Conservation (phyloP, 2,329 filamentous ascomycete genomes). For the Penicillium expansum region DNA sequence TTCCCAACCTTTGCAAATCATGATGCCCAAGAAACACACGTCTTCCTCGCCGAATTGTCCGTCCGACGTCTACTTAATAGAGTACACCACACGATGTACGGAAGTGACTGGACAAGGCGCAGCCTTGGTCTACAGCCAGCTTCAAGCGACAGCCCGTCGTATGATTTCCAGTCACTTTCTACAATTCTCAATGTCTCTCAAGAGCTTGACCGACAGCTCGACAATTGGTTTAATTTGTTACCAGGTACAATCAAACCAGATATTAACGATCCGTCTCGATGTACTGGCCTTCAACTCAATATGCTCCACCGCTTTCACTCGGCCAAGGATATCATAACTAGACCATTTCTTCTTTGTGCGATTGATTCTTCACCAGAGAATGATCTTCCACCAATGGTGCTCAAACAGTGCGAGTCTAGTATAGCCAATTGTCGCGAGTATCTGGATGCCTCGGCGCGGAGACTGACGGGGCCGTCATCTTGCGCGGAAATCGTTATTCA, state of each 20-base stretch:
- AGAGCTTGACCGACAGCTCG: slow-evolving; percentile 2
- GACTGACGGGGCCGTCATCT: not conserved
- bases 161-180: slow-evolving; percentile 7
- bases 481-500: slow-evolving; percentile 7
- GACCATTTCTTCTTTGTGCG: slow-evolving; percentile 6
- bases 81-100: slow-evolving; percentile 7
- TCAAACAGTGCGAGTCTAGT: slow-evolving; percentile 5
- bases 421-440: slow-evolving; percentile 2
- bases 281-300: slow-evolving; percentile 4
- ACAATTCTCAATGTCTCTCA: slow-evolving; percentile 5
- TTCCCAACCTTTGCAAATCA: slow-evolving; percentile 1
- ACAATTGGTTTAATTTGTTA: slow-evolving; percentile 1
- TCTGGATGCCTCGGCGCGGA: slow-evolving; percentile 1
- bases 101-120: slow-evolving; percentile 4
- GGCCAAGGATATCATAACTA: slow-evolving; percentile 6
- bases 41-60: slow-evolving; percentile 5
- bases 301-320: slow-evolving; percentile 9
- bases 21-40: slow-evolving; percentile 2
- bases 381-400: slow-evolving; percentile 3
- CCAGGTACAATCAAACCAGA: slow-evolving; percentile 4
- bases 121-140: slow-evolving; percentile 6
- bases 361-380: not conserved
- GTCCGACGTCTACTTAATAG: slow-evolving; percentile 4
- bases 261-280: slow-evolving; percentile 1
- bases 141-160: slow-evolving; percentile 5